Percentiles rank a stretch among this genome's conserved stretches.
phyloP scores from a whole-genome alignment of 306 rosid species.

The Rosa lucieae region DNA sequence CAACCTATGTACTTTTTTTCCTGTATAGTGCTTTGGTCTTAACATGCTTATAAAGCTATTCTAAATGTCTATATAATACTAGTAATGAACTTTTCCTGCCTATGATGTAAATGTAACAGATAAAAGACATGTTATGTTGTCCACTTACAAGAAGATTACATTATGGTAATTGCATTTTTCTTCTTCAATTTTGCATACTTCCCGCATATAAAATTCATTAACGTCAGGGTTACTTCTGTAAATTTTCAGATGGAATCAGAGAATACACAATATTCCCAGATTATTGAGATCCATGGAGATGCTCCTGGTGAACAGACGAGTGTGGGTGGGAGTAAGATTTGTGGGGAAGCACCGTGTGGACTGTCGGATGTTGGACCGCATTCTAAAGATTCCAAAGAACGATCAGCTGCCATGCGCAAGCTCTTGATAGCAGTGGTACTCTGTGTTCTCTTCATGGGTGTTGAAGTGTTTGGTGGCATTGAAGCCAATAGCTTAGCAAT shows the following conservation, averaged over 20 bases:
- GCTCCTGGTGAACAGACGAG: conserved; percentile 25
- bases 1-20: neutral
- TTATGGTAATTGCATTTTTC: neutral
- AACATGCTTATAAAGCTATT: neutral
- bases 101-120: neutral
- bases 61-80: neutral
- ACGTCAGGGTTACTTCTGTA: neutral
- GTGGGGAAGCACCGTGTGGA: conserved; percentile 77
- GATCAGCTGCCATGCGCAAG: conserved; percentile 63
- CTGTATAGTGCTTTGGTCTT: neutral
- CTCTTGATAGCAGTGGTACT: conserved; percentile 64
- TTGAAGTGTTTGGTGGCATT: conserved; percentile 74
- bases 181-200: neutral
- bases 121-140: neutral
- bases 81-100: neutral
- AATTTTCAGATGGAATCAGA: conserved; percentile 59
- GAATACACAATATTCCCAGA: conserved; percentile 35
- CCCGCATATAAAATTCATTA: neutral
- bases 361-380: conserved; percentile 54
- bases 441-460: conserved; percentile 65
- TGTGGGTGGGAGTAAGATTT: conserved; percentile 48
- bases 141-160: neutral
- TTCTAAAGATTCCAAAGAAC: conserved; percentile 64
- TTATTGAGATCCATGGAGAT: conserved; percentile 54
- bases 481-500: conserved; percentile 79